Evolutionary conservation across 805 yeast species (phyloP).

Genomic region (Teunomyces cretensis): DNA sequence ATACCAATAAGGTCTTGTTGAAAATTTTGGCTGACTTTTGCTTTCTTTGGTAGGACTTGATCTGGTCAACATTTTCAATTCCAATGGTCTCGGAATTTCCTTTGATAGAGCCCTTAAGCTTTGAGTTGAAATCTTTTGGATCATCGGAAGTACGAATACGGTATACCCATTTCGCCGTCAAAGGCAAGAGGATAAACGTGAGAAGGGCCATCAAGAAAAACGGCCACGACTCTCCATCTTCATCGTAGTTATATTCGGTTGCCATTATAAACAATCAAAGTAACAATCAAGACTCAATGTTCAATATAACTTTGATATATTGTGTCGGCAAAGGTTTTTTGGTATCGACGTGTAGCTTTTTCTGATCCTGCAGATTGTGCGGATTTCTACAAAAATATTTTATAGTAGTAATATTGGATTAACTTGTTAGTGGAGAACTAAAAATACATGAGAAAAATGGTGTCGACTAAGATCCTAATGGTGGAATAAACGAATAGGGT

Average conservation of each 20-base stretch:
- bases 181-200: conserved; percentile 66
- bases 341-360: conserved; percentile 4
- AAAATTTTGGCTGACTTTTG: conserved; percentile 33
- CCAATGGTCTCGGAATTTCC: conserved; percentile 35
- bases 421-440: conserved; percentile 7
- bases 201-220: conserved; percentile 76
- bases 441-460: conserved; percentile 8
- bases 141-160: conserved; percentile 17
- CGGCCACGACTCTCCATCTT: conserved; percentile 91
- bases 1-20: conserved; percentile 33
- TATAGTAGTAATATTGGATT: neutral
- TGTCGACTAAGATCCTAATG: conserved; percentile 48
- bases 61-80: conserved; percentile 22
- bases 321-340: conserved; percentile 4
- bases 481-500: conserved; percentile 97
- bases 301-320: neutral
- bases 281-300: neutral
- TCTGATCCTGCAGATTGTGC: neutral
- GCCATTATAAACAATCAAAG: conserved; percentile 24
- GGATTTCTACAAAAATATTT: neutral
- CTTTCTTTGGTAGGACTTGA: conserved; percentile 26
- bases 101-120: conserved; percentile 30
- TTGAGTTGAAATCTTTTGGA: conserved; percentile 17
- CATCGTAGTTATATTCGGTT: conserved; percentile 76
- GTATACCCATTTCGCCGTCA: conserved; percentile 40